phyloP scores from a whole-genome alignment of 495 filamentous ascomycete species.

The Baudoinia panamericana region DNA sequence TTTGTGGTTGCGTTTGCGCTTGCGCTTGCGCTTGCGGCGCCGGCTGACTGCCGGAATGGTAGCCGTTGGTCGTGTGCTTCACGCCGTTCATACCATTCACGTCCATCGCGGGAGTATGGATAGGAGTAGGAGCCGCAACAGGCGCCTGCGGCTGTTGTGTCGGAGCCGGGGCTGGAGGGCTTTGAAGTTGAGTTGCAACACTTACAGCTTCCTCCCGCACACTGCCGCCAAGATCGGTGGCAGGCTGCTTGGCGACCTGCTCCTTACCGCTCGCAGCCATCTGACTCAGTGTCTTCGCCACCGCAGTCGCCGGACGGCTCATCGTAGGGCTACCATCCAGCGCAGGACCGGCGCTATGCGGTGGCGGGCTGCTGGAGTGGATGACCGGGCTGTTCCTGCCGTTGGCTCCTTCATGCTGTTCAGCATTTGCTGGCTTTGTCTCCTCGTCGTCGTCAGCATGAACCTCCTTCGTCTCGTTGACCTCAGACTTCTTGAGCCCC shows the following conservation, averaged over 20 bases:
- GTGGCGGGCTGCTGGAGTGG: constrained; percentile 13
- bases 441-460: background rate
- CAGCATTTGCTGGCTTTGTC: background rate
- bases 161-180: too few relatives aligned
- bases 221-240: background rate
- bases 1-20: background rate
- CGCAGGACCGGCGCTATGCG: background rate
- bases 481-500: constrained; percentile 9
- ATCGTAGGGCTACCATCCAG: constrained; percentile 14
- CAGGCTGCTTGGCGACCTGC: constrained; percentile 1
- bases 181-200: background rate
- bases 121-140: background rate
- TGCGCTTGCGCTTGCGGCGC: background rate
- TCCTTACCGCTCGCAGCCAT: constrained; percentile 5
- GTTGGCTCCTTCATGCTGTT: background rate
- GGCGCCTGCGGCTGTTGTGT: background rate
- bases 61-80: constrained; percentile 3
- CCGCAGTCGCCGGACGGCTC: constrained; percentile 14
- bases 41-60: constrained; percentile 2
- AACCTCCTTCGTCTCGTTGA: background rate
- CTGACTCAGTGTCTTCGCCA: constrained; percentile 21
- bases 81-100: background rate
- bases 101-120: background rate
- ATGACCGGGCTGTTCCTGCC: constrained; percentile 9
- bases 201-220: background rate